Percentiles rank a stretch among this genome's conserved stretches.
Evolutionary conservation across 306 rosid genomes (phyloP).

Genomic region (Crotalaria pallida): DNA sequence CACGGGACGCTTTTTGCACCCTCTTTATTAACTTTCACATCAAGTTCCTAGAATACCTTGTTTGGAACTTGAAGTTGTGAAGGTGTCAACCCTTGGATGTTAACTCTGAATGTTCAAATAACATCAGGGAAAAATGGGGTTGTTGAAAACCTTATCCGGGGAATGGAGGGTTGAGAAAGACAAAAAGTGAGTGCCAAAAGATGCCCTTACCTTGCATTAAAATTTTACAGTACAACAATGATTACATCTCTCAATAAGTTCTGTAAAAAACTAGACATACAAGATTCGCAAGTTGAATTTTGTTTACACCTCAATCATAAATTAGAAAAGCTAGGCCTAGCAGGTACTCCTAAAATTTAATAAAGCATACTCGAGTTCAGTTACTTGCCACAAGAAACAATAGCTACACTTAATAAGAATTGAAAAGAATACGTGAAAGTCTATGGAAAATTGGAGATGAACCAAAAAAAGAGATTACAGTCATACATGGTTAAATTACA

Average conservation of each 20-base stretch:
- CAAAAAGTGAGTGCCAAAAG: too few relatives aligned
- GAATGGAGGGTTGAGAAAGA: too few relatives aligned
- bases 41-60: too few relatives aligned
- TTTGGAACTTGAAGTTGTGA: too few relatives aligned
- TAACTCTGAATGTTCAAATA: too few relatives aligned
- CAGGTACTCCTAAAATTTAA: slow-evolving; percentile 4
- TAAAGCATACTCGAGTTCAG: neutral
- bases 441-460: neutral
- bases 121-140: too few relatives aligned
- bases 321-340: neutral
- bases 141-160: too few relatives aligned
- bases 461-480: neutral
- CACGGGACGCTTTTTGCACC: too few relatives aligned
- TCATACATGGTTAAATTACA: neutral
- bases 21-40: too few relatives aligned
- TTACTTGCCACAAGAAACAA: neutral
- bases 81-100: too few relatives aligned
- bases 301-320: neutral
- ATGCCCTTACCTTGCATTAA: neutral
- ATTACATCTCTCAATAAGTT: neutral
- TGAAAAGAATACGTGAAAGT: neutral
- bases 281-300: neutral
- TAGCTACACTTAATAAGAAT: neutral
- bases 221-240: neutral
- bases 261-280: neutral